phyloP scores from a whole-genome alignment of 2,329 filamentous ascomycete genomes.

The Sclerotinia trifoliorum region DNA sequence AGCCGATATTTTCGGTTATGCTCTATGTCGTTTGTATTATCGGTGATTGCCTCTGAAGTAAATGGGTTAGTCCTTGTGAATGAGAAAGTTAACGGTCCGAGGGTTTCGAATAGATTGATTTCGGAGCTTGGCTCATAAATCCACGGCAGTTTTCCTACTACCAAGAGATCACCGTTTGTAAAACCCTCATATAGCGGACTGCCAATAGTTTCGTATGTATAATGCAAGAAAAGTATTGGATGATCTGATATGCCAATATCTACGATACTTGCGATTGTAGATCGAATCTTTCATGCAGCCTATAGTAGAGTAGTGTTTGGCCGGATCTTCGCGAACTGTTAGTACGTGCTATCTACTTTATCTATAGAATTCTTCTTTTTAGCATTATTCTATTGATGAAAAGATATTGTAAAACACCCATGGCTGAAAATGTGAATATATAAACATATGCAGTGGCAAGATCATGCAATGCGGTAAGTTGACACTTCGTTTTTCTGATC shows the following conservation, averaged over 20 bases:
- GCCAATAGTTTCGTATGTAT: neutral
- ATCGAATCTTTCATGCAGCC: neutral
- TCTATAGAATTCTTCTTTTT: neutral
- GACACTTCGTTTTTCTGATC: too few relatives aligned
- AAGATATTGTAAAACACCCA: neutral
- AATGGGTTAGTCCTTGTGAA: neutral
- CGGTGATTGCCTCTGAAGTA: neutral
- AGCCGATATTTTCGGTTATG: neutral
- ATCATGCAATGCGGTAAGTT: neutral
- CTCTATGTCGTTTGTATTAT: neutral
- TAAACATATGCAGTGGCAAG: neutral
- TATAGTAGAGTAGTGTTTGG: neutral
- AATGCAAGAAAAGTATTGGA: too few relatives aligned
- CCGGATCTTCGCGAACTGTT: neutral
- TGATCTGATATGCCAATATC: too few relatives aligned
- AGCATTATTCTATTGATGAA: neutral
- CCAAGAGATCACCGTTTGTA: neutral
- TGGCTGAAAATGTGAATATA: neutral
- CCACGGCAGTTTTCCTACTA: neutral
- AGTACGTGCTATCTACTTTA: neutral
- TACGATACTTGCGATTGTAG: neutral
- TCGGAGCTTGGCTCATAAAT: neutral
- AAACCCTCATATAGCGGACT: too few relatives aligned
- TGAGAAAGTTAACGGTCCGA: neutral
- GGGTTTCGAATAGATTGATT: neutral